Evolutionary conservation across 805 yeast genomes (phyloP).

Genomic region (Candida stauntonica): DNA sequence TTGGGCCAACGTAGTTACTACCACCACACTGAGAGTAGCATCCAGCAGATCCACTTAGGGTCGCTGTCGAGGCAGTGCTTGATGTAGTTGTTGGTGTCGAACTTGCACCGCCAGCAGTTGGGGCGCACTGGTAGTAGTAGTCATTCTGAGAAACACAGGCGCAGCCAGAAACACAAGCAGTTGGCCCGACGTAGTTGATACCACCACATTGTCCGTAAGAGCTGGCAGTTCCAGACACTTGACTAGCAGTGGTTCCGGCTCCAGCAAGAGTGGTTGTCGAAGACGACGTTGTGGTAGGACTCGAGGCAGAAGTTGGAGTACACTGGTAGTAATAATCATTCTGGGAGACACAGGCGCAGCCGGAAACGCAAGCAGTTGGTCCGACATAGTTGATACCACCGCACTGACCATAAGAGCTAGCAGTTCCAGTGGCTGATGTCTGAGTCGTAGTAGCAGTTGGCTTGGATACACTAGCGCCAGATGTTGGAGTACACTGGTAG

Average conservation of each 20-base stretch:
- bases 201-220: slow-evolving; percentile 20
- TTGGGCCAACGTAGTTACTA: slow-evolving; percentile 4
- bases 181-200: slow-evolving; percentile 8
- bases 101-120: too few relatives aligned
- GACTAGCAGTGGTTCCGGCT: not conserved
- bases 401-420: slow-evolving; percentile 12
- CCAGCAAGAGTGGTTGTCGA: not conserved
- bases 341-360: slow-evolving; percentile 8
- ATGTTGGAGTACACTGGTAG: slow-evolving; percentile 11
- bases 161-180: slow-evolving; percentile 12
- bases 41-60: not conserved
- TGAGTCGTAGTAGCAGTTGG: slow-evolving; percentile 1
- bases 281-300: not conserved
- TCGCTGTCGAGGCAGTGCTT: too few relatives aligned
- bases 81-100: too few relatives aligned
- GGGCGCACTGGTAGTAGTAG: slow-evolving; percentile 19
- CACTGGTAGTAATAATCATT: slow-evolving; percentile 18
- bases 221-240: slow-evolving; percentile 1
- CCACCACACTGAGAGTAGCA: slow-evolving; percentile 18
- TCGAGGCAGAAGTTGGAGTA: slow-evolving; percentile 3
- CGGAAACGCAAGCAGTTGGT: slow-evolving; percentile 13
- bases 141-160: slow-evolving; percentile 13
- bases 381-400: slow-evolving; percentile 17
- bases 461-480: not conserved
- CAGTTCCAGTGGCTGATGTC: not conserved